Conservation (phyloP, 768 basidiomycete species). For the Cystofilobasidium ferigula region DNA sequence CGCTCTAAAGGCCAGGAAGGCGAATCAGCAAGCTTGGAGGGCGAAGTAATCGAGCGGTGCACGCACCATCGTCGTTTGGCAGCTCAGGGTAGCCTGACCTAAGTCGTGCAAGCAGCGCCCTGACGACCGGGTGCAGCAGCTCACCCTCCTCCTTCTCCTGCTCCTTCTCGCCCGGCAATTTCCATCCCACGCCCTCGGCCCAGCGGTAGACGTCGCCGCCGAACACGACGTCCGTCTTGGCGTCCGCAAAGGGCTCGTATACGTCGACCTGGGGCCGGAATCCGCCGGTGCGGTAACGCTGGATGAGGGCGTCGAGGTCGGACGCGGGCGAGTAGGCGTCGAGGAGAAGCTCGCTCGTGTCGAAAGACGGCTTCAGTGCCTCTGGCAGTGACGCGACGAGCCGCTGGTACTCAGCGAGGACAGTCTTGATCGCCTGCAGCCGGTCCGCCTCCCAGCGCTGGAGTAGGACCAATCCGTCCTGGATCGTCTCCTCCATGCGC, state of each 20-base stretch:
- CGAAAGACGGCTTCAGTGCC: slow-evolving; percentile 6
- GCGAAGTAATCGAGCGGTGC: neutral
- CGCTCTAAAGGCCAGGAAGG: neutral
- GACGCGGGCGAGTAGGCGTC: slow-evolving; percentile 21
- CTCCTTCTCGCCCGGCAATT: slow-evolving; percentile 13
- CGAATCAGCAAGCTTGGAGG: no score
- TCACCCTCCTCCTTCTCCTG: slow-evolving; percentile 9
- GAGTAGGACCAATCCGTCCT: slow-evolving; percentile 12
- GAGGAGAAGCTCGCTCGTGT: slow-evolving; percentile 17
- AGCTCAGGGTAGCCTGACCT: slow-evolving; percentile 6
- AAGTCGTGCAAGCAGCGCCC: slow-evolving; percentile 8
- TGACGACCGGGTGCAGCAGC: slow-evolving; percentile 14
- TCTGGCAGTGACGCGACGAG: neutral
- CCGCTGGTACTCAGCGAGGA: slow-evolving; percentile 22
- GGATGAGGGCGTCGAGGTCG: slow-evolving; percentile 22
- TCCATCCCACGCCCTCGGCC: slow-evolving; percentile 21
- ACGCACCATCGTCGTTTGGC: slow-evolving; percentile 13
- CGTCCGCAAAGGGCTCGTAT: slow-evolving; percentile 21
- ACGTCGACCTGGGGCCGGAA: slow-evolving; percentile 19
- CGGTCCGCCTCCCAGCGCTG: slow-evolving; percentile 25
- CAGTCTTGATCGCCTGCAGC: slow-evolving; percentile 22
- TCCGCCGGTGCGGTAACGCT: slow-evolving; percentile 18
- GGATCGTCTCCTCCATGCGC: slow-evolving; percentile 24
- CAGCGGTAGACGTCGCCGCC: slow-evolving; percentile 10
- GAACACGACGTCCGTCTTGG: slow-evolving; percentile 11